Conservation (phyloP, 2,329 filamentous ascomycete species). For the Pseudocercospora macadamiae region DNA sequence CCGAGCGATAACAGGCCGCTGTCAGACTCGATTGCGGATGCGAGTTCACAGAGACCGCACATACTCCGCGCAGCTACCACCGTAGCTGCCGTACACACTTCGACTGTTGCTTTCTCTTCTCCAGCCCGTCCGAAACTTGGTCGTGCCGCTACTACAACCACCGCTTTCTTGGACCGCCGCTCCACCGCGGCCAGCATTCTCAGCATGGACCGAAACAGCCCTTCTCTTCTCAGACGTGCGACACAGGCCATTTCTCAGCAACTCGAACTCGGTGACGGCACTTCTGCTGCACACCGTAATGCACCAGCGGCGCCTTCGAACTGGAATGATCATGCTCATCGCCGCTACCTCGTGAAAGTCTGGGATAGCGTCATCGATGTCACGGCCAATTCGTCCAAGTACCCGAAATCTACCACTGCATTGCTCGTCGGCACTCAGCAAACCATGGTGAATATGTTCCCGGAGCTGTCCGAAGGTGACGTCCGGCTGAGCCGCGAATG, state of each 20-base stretch:
- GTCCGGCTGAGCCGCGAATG: conserved; percentile 25
- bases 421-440: conserved; percentile 27
- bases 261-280: conserved; percentile 29
- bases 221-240: conserved; percentile 28
- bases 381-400: conserved; percentile 19
- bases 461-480: conserved; percentile 30
- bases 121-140: background rate
- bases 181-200: conserved; percentile 1
- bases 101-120: conserved; percentile 4
- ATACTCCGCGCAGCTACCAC: conserved; percentile 1
- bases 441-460: conserved; percentile 27
- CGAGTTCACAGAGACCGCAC: background rate
- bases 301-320: conserved; percentile 27
- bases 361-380: conserved; percentile 32
- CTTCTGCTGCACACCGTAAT: conserved; percentile 24
- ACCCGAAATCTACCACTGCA: conserved; percentile 16
- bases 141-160: conserved; percentile 3
- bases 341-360: conserved; percentile 23
- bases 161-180: background rate
- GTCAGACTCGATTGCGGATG: conserved; percentile 22
- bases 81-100: background rate
- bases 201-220: conserved; percentile 12
- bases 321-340: conserved; percentile 33
- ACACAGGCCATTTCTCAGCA: conserved; percentile 21
- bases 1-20: conserved; percentile 17